Conservation (phyloP, 2,329 filamentous ascomycete species). For the Neonectria faginata region DNA sequence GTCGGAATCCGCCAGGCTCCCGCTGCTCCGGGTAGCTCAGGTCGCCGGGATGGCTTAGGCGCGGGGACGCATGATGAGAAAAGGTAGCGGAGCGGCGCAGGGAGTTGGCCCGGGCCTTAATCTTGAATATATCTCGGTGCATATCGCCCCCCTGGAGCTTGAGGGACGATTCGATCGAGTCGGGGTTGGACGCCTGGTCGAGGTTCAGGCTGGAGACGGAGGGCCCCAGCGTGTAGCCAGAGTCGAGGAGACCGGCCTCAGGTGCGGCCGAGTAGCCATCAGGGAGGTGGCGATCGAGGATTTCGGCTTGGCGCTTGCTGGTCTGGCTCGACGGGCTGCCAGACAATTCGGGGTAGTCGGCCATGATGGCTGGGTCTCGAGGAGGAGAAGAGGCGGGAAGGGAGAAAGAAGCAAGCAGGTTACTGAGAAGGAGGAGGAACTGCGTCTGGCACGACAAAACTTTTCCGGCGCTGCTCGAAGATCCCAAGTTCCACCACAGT, state of each 20-base stretch:
- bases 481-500: conserved; percentile 11
- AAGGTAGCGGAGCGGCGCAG: conserved; percentile 74
- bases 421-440: neutral
- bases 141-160: conserved; percentile 81
- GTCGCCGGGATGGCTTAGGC: conserved; percentile 46
- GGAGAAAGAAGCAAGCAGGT: neutral
- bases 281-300: conserved; percentile 53
- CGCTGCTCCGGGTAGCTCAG: conserved; percentile 55
- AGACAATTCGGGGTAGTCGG: conserved; percentile 42
- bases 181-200: conserved; percentile 47
- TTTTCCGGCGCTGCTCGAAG: neutral
- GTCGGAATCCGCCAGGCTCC: conserved; percentile 62
- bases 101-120: conserved; percentile 68
- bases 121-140: conserved; percentile 81
- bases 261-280: conserved; percentile 56
- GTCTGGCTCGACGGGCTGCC: conserved; percentile 45
- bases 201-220: conserved; percentile 33
- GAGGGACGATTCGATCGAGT: conserved; percentile 71
- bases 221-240: conserved; percentile 30
- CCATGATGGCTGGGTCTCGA: conserved; percentile 40
- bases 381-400: neutral
- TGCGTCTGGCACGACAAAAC: neutral
- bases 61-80: conserved; percentile 61
- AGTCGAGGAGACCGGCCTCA: conserved; percentile 49
- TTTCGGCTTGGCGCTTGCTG: conserved; percentile 50